Percentiles rank a stretch among this genome's conserved stretches.
These are phyloP conservation scores for Boletellus deceptivus DNA, from an alignment of 1,284 basidiomycete genomes.

Conservation along the genomic window DNA sequence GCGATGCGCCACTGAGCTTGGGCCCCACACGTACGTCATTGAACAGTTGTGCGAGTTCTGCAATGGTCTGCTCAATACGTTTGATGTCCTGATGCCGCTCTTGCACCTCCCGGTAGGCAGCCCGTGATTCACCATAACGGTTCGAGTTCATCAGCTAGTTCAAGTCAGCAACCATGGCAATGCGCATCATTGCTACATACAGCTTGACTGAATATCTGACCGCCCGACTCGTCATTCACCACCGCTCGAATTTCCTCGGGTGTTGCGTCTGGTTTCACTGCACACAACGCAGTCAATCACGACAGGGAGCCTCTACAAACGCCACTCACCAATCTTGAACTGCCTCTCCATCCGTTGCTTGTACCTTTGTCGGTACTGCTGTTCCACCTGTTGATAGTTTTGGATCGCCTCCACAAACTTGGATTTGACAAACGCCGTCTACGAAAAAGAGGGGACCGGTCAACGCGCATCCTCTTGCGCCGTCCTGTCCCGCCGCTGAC, in stretches of 20 bases:
- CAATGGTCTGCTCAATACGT: slow-evolving; percentile 90
- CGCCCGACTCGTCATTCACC: slow-evolving; percentile 80
- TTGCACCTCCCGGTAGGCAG: slow-evolving; percentile 94
- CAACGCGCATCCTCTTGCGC: neutral
- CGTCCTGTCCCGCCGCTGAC: slow-evolving; percentile 38
- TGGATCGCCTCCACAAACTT: slow-evolving; percentile 87
- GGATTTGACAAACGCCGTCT: slow-evolving; percentile 76
- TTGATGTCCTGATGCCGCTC: slow-evolving; percentile 95
- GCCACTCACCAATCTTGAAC: slow-evolving; percentile 80
- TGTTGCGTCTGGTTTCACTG: slow-evolving; percentile 93
- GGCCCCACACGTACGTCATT: slow-evolving; percentile 65
- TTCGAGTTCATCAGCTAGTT: slow-evolving; percentile 83
- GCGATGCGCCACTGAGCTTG: neutral
- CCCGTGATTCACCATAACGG: slow-evolving; percentile 86
- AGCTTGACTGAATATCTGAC: slow-evolving; percentile 94
- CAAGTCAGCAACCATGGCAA: neutral
- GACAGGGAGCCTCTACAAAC: neutral
- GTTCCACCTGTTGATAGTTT: slow-evolving; percentile 88
- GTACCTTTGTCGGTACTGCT: slow-evolving; percentile 90
- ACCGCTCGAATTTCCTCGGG: slow-evolving; percentile 88
- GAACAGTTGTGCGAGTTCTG: slow-evolving; percentile 93
- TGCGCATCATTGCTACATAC: slow-evolving; percentile 44
- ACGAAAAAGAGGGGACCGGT: neutral
- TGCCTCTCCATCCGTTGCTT: slow-evolving; percentile 95
- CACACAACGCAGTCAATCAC: slow-evolving; percentile 5